phyloP scores from a whole-genome alignment of 1,284 basidiomycete species.

The Leccinum pallidistipes region DNA sequence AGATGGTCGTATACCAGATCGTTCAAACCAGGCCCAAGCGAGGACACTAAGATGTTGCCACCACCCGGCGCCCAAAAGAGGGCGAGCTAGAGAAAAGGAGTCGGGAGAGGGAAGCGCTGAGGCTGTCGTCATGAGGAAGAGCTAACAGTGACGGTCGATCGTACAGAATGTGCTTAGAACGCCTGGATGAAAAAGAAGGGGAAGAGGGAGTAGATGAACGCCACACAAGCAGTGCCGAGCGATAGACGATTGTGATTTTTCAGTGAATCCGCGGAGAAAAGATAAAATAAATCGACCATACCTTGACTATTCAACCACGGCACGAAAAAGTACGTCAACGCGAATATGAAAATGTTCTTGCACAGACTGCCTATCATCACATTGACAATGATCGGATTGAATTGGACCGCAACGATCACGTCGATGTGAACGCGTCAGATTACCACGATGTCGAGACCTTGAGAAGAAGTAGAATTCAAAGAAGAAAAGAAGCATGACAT shows the following conservation, averaged over 20 bases:
- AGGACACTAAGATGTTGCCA: no score
- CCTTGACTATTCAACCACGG: neutral
- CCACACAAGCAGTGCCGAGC: neutral
- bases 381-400: neutral
- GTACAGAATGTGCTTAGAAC: neutral
- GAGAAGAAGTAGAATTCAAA: neutral
- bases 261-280: neutral
- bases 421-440: neutral
- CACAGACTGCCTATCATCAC: neutral
- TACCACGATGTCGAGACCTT: neutral
- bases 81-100: no score
- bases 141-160: neutral
- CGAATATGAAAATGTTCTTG: neutral
- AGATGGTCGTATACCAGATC: no score
- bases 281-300: neutral
- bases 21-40: no score
- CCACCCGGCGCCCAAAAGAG: no score
- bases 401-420: neutral
- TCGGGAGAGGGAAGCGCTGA: no score
- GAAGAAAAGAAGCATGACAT: neutral
- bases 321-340: neutral
- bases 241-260: neutral
- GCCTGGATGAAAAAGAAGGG: neutral
- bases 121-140: no score
- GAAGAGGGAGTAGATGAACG: neutral